Conservation (phyloP, 306 rosid genomes). For the Hippophae gyantsensis region DNA sequence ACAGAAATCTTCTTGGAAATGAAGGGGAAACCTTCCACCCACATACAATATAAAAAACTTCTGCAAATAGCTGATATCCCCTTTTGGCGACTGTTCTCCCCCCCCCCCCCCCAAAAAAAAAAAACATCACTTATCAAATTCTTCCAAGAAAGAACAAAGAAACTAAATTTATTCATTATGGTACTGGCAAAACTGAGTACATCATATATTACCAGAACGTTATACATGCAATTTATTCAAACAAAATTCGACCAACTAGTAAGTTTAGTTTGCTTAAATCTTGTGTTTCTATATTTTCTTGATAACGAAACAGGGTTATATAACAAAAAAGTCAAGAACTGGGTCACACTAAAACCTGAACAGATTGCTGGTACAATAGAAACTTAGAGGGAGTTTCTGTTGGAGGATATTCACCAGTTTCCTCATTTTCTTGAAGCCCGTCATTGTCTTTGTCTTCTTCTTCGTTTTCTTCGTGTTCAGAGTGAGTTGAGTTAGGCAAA, state of each 20-base stretch:
- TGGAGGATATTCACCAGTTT: conserved; percentile 25
- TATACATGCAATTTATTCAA: too few relatives aligned
- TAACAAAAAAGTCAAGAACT: conserved; percentile 3
- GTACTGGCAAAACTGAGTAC: too few relatives aligned
- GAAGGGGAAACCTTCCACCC: conserved; percentile 80
- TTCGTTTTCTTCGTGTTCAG: conserved; percentile 17
- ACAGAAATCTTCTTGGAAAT: conserved; percentile 88
- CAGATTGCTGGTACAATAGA: conserved; percentile 74
- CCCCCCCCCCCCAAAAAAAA: too few relatives aligned
- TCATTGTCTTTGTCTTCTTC: conserved; percentile 6
- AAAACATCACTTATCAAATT: conserved; percentile 1
- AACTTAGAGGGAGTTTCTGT: conserved; percentile 65
- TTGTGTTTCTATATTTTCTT: not conserved
- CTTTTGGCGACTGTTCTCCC: conserved; percentile 67
- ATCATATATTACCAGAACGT: too few relatives aligned
- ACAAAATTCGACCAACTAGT: too few relatives aligned
- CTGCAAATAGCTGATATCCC: conserved; percentile 83
- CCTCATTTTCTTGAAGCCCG: conserved; percentile 15
- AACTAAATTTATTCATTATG: not conserved
- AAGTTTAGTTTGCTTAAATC: too few relatives aligned
- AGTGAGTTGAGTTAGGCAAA: conserved; percentile 19
- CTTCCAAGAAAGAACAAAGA: not conserved
- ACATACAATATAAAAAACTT: conserved; percentile 84
- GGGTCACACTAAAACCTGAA: conserved; percentile 44
- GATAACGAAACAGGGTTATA: conserved; percentile 6